These are phyloP conservation scores for Rickenella mellea DNA, from an alignment of 768 basidiomycete genomes.

Conservation along the genomic window DNA sequence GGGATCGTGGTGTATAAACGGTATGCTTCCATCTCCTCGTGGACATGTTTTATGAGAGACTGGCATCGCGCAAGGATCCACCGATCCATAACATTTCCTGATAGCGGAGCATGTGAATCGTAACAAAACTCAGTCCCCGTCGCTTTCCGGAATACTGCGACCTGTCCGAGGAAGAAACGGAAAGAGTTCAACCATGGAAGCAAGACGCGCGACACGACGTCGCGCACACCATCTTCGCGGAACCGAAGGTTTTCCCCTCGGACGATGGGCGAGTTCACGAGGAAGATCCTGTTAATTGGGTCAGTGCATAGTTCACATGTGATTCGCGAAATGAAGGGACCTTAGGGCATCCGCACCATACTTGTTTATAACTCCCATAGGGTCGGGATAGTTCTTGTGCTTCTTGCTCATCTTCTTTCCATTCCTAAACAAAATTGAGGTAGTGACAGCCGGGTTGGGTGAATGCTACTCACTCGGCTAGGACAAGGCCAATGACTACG, in stretches of 20 bases:
- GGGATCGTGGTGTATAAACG: conserved; percentile 96
- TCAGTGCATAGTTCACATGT: not conserved
- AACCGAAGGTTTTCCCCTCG: conserved; percentile 96
- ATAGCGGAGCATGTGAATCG: conserved; percentile 74
- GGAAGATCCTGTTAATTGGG: conserved; percentile 65
- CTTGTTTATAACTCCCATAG: conserved; percentile 77
- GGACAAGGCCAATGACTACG: conserved; percentile 91
- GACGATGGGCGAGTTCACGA: conserved; percentile 98
- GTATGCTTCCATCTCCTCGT: conserved; percentile 94
- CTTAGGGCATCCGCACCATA: conserved; percentile 95
- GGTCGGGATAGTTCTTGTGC: conserved; percentile 93
- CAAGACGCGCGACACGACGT: conserved; percentile 90
- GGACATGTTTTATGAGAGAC: conserved; percentile 85
- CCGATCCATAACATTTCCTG: conserved; percentile 93
- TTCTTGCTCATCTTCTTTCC: conserved; percentile 99
- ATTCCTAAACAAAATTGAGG: conserved; percentile 42
- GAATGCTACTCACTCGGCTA: conserved; percentile 64
- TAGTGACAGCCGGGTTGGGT: not conserved
- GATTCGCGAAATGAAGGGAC: conserved; percentile 23
- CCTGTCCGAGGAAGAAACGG: conserved; percentile 98
- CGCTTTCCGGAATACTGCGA: conserved; percentile 75
- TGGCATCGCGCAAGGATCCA: conserved; percentile 98
- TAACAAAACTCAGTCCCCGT: conserved; percentile 73
- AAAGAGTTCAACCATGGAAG: conserved; percentile 98
- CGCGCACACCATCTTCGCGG: conserved; percentile 95